phyloP scores from a whole-genome alignment of 495 filamentous ascomycete species.

The Neurospora intermedia region DNA sequence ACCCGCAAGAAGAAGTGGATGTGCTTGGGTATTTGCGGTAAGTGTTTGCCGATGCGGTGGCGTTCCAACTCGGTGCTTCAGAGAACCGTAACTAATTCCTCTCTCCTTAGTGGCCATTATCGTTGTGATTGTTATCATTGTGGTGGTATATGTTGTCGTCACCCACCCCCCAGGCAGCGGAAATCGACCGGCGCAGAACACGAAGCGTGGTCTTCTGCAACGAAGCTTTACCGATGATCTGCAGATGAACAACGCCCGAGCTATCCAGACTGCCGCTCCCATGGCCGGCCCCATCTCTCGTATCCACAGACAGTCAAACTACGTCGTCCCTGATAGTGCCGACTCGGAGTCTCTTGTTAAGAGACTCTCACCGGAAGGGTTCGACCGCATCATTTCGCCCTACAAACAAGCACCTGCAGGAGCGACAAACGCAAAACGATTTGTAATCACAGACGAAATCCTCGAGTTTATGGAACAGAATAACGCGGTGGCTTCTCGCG shows the following conservation, averaged over 20 bases:
- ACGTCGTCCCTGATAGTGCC: slow-evolving; percentile 9
- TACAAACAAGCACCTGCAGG: neutral
- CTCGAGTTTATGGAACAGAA: neutral
- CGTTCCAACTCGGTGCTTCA: neutral
- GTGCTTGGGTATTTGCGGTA: slow-evolving; percentile 72
- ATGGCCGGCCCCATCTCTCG: slow-evolving; percentile 8
- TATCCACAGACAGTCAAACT: slow-evolving; percentile 14
- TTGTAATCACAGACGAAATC: neutral
- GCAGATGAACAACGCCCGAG: slow-evolving; percentile 20
- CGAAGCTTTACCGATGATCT: slow-evolving; percentile 18
- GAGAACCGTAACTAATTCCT: neutral
- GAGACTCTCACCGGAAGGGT: neutral
- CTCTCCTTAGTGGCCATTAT: slow-evolving; percentile 35
- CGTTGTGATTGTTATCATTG: slow-evolving; percentile 38
- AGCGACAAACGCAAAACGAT: neutral
- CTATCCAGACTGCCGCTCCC: slow-evolving; percentile 16
- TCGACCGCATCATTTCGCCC: neutral
- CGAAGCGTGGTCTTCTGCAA: slow-evolving; percentile 19
- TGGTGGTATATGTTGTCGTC: slow-evolving; percentile 36
- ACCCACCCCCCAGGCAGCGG: slow-evolving; percentile 14
- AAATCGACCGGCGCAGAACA: neutral
- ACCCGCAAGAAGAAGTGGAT: slow-evolving; percentile 97
- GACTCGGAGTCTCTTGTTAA: neutral
- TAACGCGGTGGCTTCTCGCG: neutral
- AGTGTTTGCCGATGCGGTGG: slow-evolving; percentile 27